Evolutionary conservation across 2,329 filamentous ascomycete genomes (phyloP).

Genomic region (Aureobasidium zeae): DNA sequence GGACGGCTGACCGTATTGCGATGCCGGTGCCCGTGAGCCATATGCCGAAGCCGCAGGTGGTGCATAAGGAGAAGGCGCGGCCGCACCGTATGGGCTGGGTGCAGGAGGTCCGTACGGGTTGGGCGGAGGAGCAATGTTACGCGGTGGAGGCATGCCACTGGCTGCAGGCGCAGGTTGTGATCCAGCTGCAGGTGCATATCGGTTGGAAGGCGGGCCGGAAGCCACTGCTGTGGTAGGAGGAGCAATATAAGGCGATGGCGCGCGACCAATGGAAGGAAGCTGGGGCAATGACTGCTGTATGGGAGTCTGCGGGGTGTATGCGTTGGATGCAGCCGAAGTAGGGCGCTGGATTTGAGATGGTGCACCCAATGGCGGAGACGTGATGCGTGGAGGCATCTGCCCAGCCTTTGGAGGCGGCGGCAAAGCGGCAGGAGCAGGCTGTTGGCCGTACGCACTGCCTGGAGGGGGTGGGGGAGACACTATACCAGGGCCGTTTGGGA

Average conservation of each 20-base stretch:
- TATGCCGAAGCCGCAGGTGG: conserved; percentile 20
- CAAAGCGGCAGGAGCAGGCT: conserved; percentile 60
- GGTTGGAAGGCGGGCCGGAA: conserved; percentile 57
- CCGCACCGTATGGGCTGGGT: conserved; percentile 1
- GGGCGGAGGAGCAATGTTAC: conserved; percentile 38
- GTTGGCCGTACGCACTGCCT: conserved; percentile 47
- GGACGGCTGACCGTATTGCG: conserved; percentile 35
- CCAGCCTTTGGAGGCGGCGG: conserved; percentile 78
- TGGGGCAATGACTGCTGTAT: conserved; percentile 29
- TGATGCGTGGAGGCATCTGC: conserved; percentile 55
- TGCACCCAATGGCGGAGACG: conserved; percentile 54
- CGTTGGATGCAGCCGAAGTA: conserved; percentile 48
- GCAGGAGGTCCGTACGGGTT: conserved; percentile 33
- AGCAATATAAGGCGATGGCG: conserved; percentile 79
- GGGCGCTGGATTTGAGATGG: conserved; percentile 42
- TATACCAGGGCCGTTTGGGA: conserved; percentile 52
- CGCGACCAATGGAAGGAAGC: conserved; percentile 58
- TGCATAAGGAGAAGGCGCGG: conserved; percentile 17
- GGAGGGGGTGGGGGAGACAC: conserved; percentile 47
- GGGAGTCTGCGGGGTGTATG: conserved; percentile 53
- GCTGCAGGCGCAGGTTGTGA: conserved; percentile 38
- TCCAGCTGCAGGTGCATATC: conserved; percentile 62
- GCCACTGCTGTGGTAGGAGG: conserved; percentile 52
- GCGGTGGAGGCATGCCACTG: conserved; percentile 30
- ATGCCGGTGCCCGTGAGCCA: conserved; percentile 7